Evolutionary conservation across 345 rosid species (phyloP).

Genomic region (Acer saccharum): DNA sequence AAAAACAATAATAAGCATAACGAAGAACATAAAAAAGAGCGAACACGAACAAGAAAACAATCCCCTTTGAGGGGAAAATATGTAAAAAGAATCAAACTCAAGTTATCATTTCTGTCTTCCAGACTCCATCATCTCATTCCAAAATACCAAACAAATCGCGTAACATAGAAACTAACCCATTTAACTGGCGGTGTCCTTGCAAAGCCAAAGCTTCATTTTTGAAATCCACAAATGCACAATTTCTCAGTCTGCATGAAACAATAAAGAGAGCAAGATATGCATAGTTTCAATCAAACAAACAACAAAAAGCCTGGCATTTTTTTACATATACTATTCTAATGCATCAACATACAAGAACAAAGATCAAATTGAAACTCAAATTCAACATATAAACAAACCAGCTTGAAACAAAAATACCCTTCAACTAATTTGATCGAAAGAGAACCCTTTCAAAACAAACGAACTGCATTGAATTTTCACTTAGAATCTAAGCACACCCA

Average conservation of each 20-base stretch:
- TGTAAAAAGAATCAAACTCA: background rate
- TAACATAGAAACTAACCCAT: slow-evolving; percentile 55
- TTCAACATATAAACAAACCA: background rate
- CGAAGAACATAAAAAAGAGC: background rate
- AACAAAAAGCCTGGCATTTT: background rate
- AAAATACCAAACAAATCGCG: background rate
- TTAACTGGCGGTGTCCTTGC: slow-evolving; percentile 81
- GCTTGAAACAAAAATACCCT: background rate
- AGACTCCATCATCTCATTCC: background rate
- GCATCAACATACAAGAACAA: background rate
- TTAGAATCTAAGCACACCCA: background rate
- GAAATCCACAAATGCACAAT: slow-evolving; percentile 91
- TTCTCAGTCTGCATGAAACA: slow-evolving; percentile 55
- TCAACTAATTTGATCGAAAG: background rate
- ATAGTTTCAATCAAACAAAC: background rate
- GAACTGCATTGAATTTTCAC: background rate
- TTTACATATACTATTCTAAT: background rate
- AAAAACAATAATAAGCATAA: background rate
- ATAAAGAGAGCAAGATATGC: background rate
- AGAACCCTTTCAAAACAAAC: background rate
- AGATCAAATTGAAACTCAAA: background rate
- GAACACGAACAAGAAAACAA: background rate
- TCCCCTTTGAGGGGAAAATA: background rate
- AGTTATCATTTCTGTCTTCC: background rate
- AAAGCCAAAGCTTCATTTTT: slow-evolving; percentile 66